Evolutionary conservation across 768 basidiomycete species (phyloP), one percentile per base, ranked within the genome.

Genomic region (Podaxis pistillaris): DNA sequence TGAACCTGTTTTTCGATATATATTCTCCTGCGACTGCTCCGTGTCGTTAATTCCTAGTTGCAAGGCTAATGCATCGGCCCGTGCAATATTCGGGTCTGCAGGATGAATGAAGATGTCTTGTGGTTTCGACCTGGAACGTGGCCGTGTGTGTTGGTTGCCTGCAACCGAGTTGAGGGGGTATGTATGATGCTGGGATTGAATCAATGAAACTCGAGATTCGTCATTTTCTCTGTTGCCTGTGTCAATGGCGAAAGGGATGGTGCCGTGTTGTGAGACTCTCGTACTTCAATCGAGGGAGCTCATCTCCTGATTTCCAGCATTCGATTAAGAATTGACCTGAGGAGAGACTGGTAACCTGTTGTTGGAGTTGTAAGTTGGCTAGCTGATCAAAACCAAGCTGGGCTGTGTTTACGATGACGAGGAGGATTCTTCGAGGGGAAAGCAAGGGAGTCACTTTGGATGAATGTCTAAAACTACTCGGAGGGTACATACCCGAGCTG

Each of bases 71-170:
- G 82, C 85, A 63, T 89, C 87, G 2, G 88, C 88, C 38, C 88
- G 85, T 5, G 86, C 86, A 64, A 87, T 68, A 68, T 88, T 88
- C 40, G 86, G 88, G 47, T 86, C 71, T 47, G 71, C 72, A 1
- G 89, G 87, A 67, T 89, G 87, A 55, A 89, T 88, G 66, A 83
- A 84, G 56, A 89, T 84, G 40, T 69, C 73, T 11, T 81, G 81
- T 2, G 87, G 86, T 68, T 85, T 87, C 51, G 83, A 80, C 70
- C 75, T 83, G 13, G 81, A 75, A 60, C 82, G 82, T 15, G 78
- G 73, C 17, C 79, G 80, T 7, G 74, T 72, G 69, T 53, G 24
- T 67, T 65, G 19, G 60, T 66, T 60, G 67, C 40, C 52, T 40
- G 59, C 56, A 66, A 68, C 44, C 64, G 68, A n/a, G 63, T 60